phyloP scores from a whole-genome alignment of 805 yeast species.

The Brettanomyces nanus region DNA sequence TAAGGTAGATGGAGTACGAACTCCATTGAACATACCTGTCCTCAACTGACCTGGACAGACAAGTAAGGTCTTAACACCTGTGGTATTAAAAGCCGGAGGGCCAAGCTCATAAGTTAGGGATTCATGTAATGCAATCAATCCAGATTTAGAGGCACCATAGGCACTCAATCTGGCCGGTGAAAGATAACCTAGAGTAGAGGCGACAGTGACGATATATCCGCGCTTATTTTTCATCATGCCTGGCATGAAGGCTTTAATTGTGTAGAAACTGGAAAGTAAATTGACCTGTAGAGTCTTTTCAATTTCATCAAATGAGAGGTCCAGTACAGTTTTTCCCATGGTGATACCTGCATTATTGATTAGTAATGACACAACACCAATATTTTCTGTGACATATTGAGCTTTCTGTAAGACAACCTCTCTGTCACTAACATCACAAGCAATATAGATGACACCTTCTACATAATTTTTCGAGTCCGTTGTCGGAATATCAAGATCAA shows the following conservation, averaged over 20 bases:
- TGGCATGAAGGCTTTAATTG: constrained; percentile 66
- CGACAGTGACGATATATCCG: constrained; percentile 75
- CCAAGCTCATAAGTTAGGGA: constrained; percentile 66
- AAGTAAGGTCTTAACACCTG: constrained; percentile 62
- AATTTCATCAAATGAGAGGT: constrained; percentile 49
- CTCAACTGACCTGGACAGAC: constrained; percentile 84
- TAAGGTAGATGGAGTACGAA: constrained; percentile 61
- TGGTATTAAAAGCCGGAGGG: constrained; percentile 34
- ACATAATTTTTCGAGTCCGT: constrained; percentile 22
- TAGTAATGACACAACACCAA: constrained; percentile 59
- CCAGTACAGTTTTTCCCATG: constrained; percentile 46
- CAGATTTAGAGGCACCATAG: constrained; percentile 89
- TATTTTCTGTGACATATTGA: constrained; percentile 31
- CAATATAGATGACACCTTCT: constrained; percentile 42
- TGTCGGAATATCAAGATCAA: constrained; percentile 48
- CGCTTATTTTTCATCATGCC: constrained; percentile 51
- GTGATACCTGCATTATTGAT: constrained; percentile 84
- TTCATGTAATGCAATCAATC: constrained; percentile 77
- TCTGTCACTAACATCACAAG: constrained; percentile 63
- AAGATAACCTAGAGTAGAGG: constrained; percentile 78
- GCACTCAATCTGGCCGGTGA: constrained; percentile 74
- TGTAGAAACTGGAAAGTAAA: constrained; percentile 58
- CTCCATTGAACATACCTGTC: constrained; percentile 67
- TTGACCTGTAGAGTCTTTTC: constrained; percentile 60
- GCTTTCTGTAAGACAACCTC: constrained; percentile 35